Evolutionary conservation across 1,139 yeast genomes (phyloP).

Genomic region (Meyerozyma elateridarum): DNA sequence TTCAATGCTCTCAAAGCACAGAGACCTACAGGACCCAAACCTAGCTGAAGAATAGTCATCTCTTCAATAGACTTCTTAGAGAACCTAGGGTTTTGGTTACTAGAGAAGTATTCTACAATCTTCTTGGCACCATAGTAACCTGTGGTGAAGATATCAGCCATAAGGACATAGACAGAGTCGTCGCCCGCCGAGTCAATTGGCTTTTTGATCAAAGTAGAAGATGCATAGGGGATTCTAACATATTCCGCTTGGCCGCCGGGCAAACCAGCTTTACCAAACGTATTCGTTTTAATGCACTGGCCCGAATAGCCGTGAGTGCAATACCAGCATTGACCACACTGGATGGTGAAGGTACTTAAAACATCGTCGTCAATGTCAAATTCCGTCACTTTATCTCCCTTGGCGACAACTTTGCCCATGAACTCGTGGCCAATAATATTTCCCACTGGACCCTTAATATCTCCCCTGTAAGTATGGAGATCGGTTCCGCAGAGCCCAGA

Average conservation of each 20-base stretch:
- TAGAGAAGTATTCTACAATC: constrained; percentile 38
- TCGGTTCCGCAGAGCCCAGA: constrained; percentile 64
- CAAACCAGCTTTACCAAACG: constrained; percentile 51
- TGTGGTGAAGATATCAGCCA: constrained; percentile 67
- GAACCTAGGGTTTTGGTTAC: constrained; percentile 16
- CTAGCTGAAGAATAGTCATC: constrained; percentile 46
- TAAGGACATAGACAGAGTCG: constrained; percentile 48
- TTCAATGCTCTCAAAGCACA: constrained; percentile 48
- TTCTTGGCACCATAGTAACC: constrained; percentile 55
- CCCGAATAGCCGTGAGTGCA: constrained; percentile 51
- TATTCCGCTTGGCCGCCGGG: constrained; percentile 62
- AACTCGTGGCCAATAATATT: constrained; percentile 51
- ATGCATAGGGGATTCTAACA: constrained; percentile 55
- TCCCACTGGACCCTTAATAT: constrained; percentile 38
- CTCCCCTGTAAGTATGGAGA: constrained; percentile 57
- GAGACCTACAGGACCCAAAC: constrained; percentile 64
- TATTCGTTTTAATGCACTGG: constrained; percentile 46
- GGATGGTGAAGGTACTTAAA: constrained; percentile 49
- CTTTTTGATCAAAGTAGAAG: constrained; percentile 41
- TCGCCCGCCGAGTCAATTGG: constrained; percentile 26
- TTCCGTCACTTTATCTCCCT: constrained; percentile 28
- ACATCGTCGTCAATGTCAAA: constrained; percentile 43
- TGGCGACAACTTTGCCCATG: constrained; percentile 36
- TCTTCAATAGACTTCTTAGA: constrained; percentile 22
- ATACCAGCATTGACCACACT: constrained; percentile 54